phyloP scores from a whole-genome alignment of 1,284 basidiomycete genomes.

The Cystobasidium sp. region DNA sequence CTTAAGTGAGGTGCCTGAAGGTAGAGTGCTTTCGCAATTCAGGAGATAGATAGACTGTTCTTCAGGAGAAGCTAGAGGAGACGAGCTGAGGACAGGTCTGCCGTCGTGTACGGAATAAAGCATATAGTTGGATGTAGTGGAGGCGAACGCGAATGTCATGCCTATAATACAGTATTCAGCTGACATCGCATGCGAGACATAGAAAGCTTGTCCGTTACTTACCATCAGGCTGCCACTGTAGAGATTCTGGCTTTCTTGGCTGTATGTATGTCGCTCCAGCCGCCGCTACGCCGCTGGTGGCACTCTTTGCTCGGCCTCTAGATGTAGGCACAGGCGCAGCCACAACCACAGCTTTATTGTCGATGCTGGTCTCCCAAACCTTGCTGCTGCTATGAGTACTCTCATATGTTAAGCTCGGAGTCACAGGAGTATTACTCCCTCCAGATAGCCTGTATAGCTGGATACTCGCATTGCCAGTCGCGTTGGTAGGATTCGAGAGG shows the following conservation, averaged over 20 bases:
- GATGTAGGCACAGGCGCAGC: neutral
- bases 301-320: neutral
- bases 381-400: slow-evolving; percentile 33
- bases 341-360: slow-evolving; percentile 29
- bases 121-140: slow-evolving; percentile 3
- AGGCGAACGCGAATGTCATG: slow-evolving; percentile 26
- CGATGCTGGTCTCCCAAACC: slow-evolving; percentile 25
- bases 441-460: slow-evolving; percentile 40
- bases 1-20: neutral
- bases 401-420: slow-evolving; percentile 6
- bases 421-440: slow-evolving; percentile 3
- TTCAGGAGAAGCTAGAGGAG: slow-evolving; percentile 9
- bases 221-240: slow-evolving; percentile 43
- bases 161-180: neutral
- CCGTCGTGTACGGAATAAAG: slow-evolving; percentile 38
- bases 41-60: slow-evolving; percentile 18
- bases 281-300: neutral
- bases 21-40: slow-evolving; percentile 15
- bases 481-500: slow-evolving; percentile 32
- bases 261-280: slow-evolving; percentile 22
- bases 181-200: neutral
- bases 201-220: neutral
- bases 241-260: slow-evolving; percentile 27
- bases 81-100: neutral
- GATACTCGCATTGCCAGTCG: slow-evolving; percentile 9